These are phyloP conservation scores for Trifolium fragiferum DNA, from an alignment of 306 rosid species.

Conservation along the genomic window DNA sequence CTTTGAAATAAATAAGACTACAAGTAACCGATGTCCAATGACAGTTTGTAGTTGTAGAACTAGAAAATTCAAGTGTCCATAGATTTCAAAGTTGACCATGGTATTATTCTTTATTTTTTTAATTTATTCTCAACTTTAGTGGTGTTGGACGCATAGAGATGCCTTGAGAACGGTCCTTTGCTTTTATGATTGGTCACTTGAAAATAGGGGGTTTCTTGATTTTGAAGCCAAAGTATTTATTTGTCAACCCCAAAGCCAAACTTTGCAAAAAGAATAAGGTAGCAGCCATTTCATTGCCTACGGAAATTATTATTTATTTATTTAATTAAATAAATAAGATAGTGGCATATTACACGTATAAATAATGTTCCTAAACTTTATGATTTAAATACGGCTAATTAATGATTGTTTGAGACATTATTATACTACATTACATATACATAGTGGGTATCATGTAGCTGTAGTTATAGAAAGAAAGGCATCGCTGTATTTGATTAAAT, in stretches of 20 bases:
- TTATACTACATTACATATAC: not conserved
- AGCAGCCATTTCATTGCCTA: not conserved
- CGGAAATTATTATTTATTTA: not conserved
- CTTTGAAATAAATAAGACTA: constrained; percentile 18
- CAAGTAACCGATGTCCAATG: constrained; percentile 48
- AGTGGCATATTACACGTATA: not conserved
- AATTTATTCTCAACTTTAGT: not conserved
- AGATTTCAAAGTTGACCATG: constrained; percentile 67
- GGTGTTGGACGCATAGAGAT: constrained; percentile 44
- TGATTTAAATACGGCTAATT: constrained; percentile 5
- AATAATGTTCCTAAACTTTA: not conserved
- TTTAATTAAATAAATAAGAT: not conserved
- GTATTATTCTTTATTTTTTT: constrained; percentile 16
- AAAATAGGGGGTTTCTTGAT: constrained; percentile 53
- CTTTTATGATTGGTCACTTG: constrained; percentile 51
- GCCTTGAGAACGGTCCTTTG: constrained; percentile 42
- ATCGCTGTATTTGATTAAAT: constrained; percentile 7
- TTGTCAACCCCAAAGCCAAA: constrained; percentile 50
- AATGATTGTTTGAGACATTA: not conserved
- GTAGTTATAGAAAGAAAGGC: not conserved
- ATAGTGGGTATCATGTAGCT: constrained; percentile 30
- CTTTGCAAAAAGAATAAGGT: constrained; percentile 34
- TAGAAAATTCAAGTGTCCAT: constrained; percentile 45
- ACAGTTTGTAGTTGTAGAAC: constrained; percentile 50
- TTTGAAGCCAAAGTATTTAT: constrained; percentile 51